phyloP scores from a whole-genome alignment of 306 rosid genomes.

The Trifolium subterraneum region DNA sequence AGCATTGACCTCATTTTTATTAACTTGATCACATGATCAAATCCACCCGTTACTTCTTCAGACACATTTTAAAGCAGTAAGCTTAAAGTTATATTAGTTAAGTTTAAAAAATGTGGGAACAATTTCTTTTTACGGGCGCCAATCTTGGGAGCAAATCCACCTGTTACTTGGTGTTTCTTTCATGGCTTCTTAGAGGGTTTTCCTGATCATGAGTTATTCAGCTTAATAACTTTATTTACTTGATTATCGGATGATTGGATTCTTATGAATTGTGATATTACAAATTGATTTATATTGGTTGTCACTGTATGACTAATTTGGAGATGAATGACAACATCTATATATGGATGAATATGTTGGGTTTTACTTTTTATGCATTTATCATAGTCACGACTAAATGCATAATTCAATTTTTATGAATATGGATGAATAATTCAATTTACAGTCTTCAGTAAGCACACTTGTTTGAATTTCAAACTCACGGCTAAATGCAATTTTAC shows the following conservation, averaged over 20 bases:
- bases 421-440: constrained; percentile 30
- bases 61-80: constrained; percentile 14
- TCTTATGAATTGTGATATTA: constrained; percentile 25
- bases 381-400: too few relatives aligned
- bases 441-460: constrained; percentile 30
- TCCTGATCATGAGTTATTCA: constrained; percentile 11
- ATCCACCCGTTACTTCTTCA: constrained; percentile 17
- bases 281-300: background rate
- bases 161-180: constrained; percentile 13
- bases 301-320: constrained; percentile 27
- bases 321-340: constrained; percentile 3
- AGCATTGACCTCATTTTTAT: background rate
- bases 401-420: too few relatives aligned
- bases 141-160: background rate
- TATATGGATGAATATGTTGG: constrained; percentile 7
- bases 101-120: constrained; percentile 7
- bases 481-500: constrained; percentile 40
- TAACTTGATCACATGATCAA: constrained; percentile 3
- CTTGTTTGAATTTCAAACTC: constrained; percentile 32
- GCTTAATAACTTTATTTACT: constrained; percentile 25
- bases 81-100: constrained; percentile 8
- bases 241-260: constrained; percentile 15
- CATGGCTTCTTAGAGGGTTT: constrained; percentile 29
- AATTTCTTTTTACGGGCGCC: background rate
- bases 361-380: constrained; percentile 27